Percentiles rank a stretch among this genome's conserved stretches.
Conservation (phyloP, 2,329 filamentous ascomycete genomes). For the Fusarium dlaminii region DNA sequence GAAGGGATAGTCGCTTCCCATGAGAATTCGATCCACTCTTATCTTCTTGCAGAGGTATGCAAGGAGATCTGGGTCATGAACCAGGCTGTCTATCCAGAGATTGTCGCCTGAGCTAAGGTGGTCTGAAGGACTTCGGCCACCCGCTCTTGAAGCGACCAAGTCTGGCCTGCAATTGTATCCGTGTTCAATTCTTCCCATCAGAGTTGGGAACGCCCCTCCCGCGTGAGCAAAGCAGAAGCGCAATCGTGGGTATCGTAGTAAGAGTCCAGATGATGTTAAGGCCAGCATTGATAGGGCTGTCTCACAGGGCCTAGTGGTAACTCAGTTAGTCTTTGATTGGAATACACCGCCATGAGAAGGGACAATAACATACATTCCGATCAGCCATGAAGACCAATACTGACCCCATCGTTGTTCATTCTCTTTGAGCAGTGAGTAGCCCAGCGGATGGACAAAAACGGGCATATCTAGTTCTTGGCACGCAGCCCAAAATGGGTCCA, state of each 20-base stretch:
- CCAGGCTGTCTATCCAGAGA: background rate
- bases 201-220: background rate
- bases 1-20: background rate
- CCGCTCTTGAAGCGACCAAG: background rate
- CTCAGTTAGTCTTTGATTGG: accelerated
- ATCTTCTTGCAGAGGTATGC: background rate
- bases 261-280: background rate
- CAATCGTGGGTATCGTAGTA: background rate
- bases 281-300: background rate
- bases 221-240: background rate
- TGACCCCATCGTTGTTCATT: background rate
- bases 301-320: background rate
- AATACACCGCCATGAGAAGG: accelerated
- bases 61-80: background rate
- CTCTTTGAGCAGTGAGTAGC: background rate
- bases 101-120: background rate
- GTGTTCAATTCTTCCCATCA: background rate
- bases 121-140: background rate
- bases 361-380: background rate
- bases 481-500: background rate
- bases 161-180: background rate
- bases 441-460: background rate
- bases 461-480: background rate
- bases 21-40: background rate
- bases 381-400: background rate